A percentile compares a stretch with the other conserved stretches of the same genome.
Evolutionary conservation across 306 rosid genomes (phyloP).

Genomic region (Vigna unguiculata): DNA sequence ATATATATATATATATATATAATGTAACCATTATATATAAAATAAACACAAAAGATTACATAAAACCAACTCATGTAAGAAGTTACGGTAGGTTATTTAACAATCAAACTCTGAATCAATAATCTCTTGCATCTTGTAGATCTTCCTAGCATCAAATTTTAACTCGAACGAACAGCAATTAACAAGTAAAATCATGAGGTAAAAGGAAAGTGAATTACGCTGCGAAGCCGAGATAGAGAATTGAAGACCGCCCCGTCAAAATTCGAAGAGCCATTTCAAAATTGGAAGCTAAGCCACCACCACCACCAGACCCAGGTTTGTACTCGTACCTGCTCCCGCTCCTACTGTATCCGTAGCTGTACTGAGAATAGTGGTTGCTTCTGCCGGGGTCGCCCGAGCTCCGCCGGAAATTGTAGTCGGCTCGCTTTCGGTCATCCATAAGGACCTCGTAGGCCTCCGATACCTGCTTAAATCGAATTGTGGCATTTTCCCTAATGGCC

Average conservation of each 20-base stretch:
- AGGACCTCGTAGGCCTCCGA: slow-evolving; percentile 91
- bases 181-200: neutral
- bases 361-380: slow-evolving; percentile 35
- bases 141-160: neutral
- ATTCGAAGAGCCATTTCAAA: slow-evolving; percentile 64
- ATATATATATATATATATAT: neutral
- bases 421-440: slow-evolving; percentile 83
- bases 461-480: slow-evolving; percentile 76
- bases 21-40: neutral
- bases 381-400: slow-evolving; percentile 40
- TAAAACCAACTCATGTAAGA: neutral
- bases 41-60: neutral
- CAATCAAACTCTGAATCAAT: neutral
- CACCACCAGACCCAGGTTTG: slow-evolving; percentile 54
- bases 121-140: neutral
- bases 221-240: slow-evolving; percentile 77
- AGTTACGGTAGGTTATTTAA: neutral
- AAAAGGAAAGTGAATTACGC: slow-evolving; percentile 53
- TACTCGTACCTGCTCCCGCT: slow-evolving; percentile 42
- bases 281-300: slow-evolving; percentile 57
- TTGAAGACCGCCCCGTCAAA: slow-evolving; percentile 77
- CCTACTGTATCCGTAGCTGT: slow-evolving; percentile 47
- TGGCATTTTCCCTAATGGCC: slow-evolving; percentile 60
- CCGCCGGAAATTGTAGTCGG: slow-evolving; percentile 65
- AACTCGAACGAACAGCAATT: neutral